Base-by-base conservation (phyloP, 1,139 yeast species). In the Zhuliangozyma parablackwelliae region DNA sequence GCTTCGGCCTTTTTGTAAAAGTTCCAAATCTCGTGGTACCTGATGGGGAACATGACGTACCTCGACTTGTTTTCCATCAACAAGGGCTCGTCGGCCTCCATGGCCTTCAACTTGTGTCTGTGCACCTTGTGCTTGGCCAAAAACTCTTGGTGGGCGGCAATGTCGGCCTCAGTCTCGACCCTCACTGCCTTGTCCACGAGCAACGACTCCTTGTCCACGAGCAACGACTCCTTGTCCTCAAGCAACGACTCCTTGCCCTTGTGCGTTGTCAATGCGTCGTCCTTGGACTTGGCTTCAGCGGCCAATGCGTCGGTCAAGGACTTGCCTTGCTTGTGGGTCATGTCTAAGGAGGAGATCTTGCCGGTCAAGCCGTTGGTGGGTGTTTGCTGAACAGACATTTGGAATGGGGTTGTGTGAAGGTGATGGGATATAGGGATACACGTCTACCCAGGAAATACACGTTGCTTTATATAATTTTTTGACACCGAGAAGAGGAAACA, bases 1-100 rank as follows among this genome's bases (percentile, higher is more conserved):
- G 98, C 97, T 72, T 92, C 98, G 31, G 97, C 97, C 69, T 90
- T 89, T 74, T 92, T 92, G 71, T 92, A 92, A 78, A 95, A 92
- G 64, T 90, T 96, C 97, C 98, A 92, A 57, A 94, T 86, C 69
- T 92, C 97, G 61, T 90, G 94, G 71, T 89, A 94, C 68, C 87
- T 86, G 68, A 92, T 89, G 48, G 99, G 99, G 81, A 92, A 94
- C 53, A 92, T 72, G 39, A 92, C 98, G 58, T 89, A 92, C 59
- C 98, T 82, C 59, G 80, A 80, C 50, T 78, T 80, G 77, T 94
- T 92, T 67, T 92, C 97, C 43, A 64, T 62, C 56, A 92, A 77
- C 54, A 92, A 67, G 4, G 97, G 97, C 72, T 92, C 99, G 41
- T 87, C 87, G 62, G 78, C 78, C 72, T 92, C 96, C 53, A 76